Conservation (phyloP, 139 green algal species). For the Zygnema cylindricum region DNA sequence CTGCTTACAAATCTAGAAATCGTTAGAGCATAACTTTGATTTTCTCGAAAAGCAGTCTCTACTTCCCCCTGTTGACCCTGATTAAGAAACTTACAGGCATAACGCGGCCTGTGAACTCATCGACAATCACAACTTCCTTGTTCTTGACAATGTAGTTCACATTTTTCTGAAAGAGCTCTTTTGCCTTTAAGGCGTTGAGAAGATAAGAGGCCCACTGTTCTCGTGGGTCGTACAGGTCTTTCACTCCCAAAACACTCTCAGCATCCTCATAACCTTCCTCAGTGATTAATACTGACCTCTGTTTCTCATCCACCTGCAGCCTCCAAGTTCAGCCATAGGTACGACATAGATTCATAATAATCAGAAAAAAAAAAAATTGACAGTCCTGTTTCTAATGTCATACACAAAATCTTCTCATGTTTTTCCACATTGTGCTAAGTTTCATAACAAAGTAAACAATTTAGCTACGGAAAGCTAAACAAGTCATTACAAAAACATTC, state of each 20-base stretch:
- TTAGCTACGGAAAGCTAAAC: too few relatives aligned
- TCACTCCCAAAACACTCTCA: conserved; percentile 88
- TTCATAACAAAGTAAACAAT: too few relatives aligned
- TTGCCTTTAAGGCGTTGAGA: conserved; percentile 97
- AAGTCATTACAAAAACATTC: too few relatives aligned
- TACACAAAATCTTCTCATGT: too few relatives aligned
- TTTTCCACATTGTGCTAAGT: too few relatives aligned
- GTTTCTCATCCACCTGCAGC: conserved; percentile 91
- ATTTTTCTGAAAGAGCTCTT: conserved; percentile 91
- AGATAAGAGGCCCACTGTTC: conserved; percentile 95
- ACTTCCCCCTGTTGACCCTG: too few relatives aligned
- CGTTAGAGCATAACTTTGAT: too few relatives aligned
- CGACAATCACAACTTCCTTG: conserved; percentile 94
- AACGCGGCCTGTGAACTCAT: conserved; percentile 91
- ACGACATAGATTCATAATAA: conserved; percentile 1
- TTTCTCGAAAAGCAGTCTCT: too few relatives aligned
- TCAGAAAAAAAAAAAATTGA: too few relatives aligned
- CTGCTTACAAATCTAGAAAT: too few relatives aligned
- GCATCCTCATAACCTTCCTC: conserved; percentile 98
- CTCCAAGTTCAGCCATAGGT: neutral
- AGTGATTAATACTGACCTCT: conserved; percentile 93
- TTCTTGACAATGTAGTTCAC: conserved; percentile 95
- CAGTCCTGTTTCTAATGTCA: too few relatives aligned
- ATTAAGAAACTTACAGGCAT: conserved; percentile 49
- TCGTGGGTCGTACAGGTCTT: conserved; percentile 94